Evolutionary conservation across 1,139 yeast genomes (phyloP).

Genomic region (Kazachstania sp.): DNA sequence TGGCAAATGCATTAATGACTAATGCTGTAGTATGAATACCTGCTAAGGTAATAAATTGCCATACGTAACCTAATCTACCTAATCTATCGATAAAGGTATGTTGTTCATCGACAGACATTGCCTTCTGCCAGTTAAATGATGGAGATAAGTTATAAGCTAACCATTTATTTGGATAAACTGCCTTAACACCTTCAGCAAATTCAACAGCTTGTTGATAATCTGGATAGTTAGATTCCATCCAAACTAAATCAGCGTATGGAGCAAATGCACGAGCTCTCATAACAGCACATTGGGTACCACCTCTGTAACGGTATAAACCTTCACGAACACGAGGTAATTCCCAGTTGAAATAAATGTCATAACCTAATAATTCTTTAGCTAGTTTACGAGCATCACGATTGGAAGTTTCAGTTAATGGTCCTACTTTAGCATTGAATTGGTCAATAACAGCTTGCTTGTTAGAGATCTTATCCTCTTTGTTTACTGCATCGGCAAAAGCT

Average conservation of each 20-base stretch:
- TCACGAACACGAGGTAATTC: conserved; percentile 93
- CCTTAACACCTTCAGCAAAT: conserved; percentile 85
- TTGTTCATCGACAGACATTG: conserved; percentile 83
- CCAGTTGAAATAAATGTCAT: conserved; percentile 90
- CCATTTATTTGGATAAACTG: conserved; percentile 83
- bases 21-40: conserved; percentile 95
- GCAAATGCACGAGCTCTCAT: conserved; percentile 96
- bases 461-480: conserved; percentile 44
- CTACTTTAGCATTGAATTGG: conserved; percentile 59
- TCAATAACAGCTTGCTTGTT: conserved; percentile 60
- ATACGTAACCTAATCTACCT: conserved; percentile 83
- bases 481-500: conserved; percentile 82
- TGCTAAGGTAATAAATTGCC: conserved; percentile 98
- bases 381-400: conserved; percentile 72
- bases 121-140: conserved; percentile 95
- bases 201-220: conserved; percentile 90
- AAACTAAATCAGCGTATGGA: conserved; percentile 89
- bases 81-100: conserved; percentile 83
- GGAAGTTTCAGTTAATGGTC: conserved; percentile 68
- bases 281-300: conserved; percentile 96
- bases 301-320: conserved; percentile 93
- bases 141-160: conserved; percentile 93
- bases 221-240: conserved; percentile 99
- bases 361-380: conserved; percentile 70
- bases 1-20: conserved; percentile 80